Evolutionary conservation across 106 monocot species (phyloP).

Genomic region (Hemerocallis citrina): DNA sequence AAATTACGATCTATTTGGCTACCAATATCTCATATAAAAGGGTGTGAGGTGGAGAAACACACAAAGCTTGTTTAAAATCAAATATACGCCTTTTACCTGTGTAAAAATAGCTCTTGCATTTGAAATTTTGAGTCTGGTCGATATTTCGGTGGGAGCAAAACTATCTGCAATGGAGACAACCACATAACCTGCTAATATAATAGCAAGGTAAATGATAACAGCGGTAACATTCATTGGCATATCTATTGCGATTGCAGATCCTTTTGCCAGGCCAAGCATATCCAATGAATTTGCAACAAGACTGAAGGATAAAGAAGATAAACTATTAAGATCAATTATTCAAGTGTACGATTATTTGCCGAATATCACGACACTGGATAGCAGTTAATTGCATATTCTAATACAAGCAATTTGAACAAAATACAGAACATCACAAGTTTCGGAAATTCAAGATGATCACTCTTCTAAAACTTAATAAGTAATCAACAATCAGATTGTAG

Average conservation of each 20-base stretch:
- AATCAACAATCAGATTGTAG: too few relatives aligned
- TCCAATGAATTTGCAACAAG: slow-evolving; percentile 82
- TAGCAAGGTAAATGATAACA: slow-evolving; percentile 84
- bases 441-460: too few relatives aligned
- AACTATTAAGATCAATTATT: not conserved
- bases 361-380: too few relatives aligned
- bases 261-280: slow-evolving; percentile 51
- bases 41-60: not conserved
- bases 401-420: too few relatives aligned
- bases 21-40: not conserved
- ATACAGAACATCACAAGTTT: too few relatives aligned
- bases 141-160: slow-evolving; percentile 87
- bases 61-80: not conserved
- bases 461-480: too few relatives aligned
- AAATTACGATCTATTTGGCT: not conserved
- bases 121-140: slow-evolving; percentile 76
- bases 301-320: slow-evolving; percentile 29
- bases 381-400: too few relatives aligned
- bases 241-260: slow-evolving; percentile 91
- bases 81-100: slow-evolving; percentile 46
- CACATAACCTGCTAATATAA: slow-evolving; percentile 79
- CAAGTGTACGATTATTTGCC: too few relatives aligned
- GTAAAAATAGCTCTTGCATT: slow-evolving; percentile 90
- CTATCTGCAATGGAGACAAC: slow-evolving; percentile 99
- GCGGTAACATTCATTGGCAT: slow-evolving; percentile 91